Conservation (phyloP, 371 early-diverging fungal genomes). For the Mucor indicus region DNA sequence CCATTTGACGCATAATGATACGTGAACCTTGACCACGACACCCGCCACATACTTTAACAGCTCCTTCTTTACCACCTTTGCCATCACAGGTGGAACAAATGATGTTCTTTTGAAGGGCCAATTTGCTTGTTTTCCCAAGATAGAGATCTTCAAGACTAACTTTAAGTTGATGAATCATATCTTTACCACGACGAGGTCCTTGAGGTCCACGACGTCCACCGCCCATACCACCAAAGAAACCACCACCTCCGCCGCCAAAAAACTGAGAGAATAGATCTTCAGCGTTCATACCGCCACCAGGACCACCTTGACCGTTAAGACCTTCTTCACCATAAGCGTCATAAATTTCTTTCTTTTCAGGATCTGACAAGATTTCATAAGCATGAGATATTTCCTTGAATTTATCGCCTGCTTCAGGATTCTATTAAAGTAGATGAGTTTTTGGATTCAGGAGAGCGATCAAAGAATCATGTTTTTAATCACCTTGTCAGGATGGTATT, state of each 20-base stretch:
- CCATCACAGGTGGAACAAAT: conserved; percentile 84
- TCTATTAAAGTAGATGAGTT: conserved; percentile 33
- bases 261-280: conserved; percentile 39
- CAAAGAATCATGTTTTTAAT: background rate
- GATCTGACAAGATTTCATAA: conserved; percentile 91
- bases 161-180: conserved; percentile 77
- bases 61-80: conserved; percentile 70
- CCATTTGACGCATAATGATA: conserved; percentile 89
- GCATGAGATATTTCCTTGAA: conserved; percentile 95
- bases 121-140: conserved; percentile 87
- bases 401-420: conserved; percentile 80
- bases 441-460: background rate
- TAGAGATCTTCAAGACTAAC: conserved; percentile 94
- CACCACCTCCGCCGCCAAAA: conserved; percentile 67
- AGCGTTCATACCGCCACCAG: conserved; percentile 57
- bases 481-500: conserved; percentile 95
- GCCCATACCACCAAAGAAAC: conserved; percentile 65
- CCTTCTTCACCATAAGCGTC: conserved; percentile 87
- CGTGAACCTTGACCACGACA: conserved; percentile 88
- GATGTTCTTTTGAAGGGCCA: conserved; percentile 86
- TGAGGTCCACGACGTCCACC: conserved; percentile 47
- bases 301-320: conserved; percentile 59
- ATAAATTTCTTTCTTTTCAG: conserved; percentile 71
- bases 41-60: conserved; percentile 62
- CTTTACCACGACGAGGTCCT: conserved; percentile 54